Conservation (phyloP, 2,329 filamentous ascomycete genomes). For the Talaromyces islandicus region DNA sequence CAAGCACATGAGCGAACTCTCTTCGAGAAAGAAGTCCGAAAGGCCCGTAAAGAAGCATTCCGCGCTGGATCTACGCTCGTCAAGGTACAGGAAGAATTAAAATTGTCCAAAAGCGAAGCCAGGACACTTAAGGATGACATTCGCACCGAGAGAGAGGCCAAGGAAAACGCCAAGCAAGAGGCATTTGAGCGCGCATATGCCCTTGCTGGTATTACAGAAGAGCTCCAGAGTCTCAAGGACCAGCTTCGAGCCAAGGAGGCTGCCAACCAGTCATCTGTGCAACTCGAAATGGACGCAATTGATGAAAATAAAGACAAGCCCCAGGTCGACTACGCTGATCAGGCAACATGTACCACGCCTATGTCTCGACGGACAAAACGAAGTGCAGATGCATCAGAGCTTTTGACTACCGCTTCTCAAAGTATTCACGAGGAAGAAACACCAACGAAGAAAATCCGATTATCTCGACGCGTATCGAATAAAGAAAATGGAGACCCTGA, state of each 20-base stretch:
- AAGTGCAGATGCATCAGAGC: slow-evolving; percentile 22
- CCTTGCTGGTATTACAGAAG: slow-evolving; percentile 39
- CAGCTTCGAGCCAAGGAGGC: slow-evolving; percentile 34
- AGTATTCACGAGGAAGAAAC: slow-evolving; percentile 18
- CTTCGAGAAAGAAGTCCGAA: slow-evolving; percentile 53
- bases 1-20: slow-evolving; percentile 42
- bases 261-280: slow-evolving; percentile 27
- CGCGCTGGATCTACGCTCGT: slow-evolving; percentile 50
- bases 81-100: slow-evolving; percentile 49
- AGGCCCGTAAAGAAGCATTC: slow-evolving; percentile 53
- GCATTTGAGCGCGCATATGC: slow-evolving; percentile 43
- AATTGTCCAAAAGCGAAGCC: slow-evolving; percentile 37
- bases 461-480: slow-evolving; percentile 24
- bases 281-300: slow-evolving; percentile 28
- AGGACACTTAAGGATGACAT: slow-evolving; percentile 49
- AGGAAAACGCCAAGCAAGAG: slow-evolving; percentile 41
- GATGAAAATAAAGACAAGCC: slow-evolving; percentile 10
- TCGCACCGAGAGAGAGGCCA: slow-evolving; percentile 42
- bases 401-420: slow-evolving; percentile 13
- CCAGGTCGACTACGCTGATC: slow-evolving; percentile 23
- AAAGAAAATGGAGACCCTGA: slow-evolving; percentile 21
- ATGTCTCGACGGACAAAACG: slow-evolving; percentile 30
- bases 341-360: slow-evolving; percentile 23
- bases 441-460: slow-evolving; percentile 26
- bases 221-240: slow-evolving; percentile 38